Evolutionary conservation across 192 early-diverging fungal genomes (phyloP), one percentile per base, ranked within the genome.

Genomic region (Podila clonocystis): DNA sequence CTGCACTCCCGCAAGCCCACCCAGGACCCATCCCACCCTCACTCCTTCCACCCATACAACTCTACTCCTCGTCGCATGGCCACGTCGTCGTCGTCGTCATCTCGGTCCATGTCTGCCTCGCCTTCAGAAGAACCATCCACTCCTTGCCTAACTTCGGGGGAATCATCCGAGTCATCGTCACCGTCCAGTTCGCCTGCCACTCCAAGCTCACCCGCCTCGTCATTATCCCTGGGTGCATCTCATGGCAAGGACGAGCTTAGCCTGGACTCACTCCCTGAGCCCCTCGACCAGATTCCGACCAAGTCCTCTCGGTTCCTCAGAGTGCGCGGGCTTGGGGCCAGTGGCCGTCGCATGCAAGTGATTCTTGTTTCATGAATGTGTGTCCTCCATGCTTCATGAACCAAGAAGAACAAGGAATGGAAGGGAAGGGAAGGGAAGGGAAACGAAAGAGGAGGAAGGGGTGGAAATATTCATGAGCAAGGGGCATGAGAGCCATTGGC

Each of bases 1-100:
- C 66, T 80, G 29, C 77, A 80, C 50, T 69, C 77, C 9, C 77
- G 77, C 65, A 80, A 80, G 48, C 77, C 77, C 45, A 59, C 66
- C 55, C 70, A 68, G 34, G 55, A 68, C 62, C 62, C 15, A 24
- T 28, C 29, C 30, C 68, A 4, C 30, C 68, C 19, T 28, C 55
- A 26, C 41, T 50, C 52, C 13, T 55, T 36, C 50, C 55, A 71
- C 19, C 69, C 75, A 26, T 72, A 73, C 67, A 50, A 58, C 29
- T 63, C 38, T 5, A 45, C 41, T 33, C 29, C 59, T 61, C 59
- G 59, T 26, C 59, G 59, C 13, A 28, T 34, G 19, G 17, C 59
- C 59, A 31, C 59, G 33, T 33, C 33, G 33, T 61, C 59, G 22
- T 61, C 59, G 30, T 58, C 68, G 15, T 68, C 66, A 2, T 52